Evolutionary conservation across 306 rosid species (phyloP).

Genomic region (Fragaria vesca): DNA sequence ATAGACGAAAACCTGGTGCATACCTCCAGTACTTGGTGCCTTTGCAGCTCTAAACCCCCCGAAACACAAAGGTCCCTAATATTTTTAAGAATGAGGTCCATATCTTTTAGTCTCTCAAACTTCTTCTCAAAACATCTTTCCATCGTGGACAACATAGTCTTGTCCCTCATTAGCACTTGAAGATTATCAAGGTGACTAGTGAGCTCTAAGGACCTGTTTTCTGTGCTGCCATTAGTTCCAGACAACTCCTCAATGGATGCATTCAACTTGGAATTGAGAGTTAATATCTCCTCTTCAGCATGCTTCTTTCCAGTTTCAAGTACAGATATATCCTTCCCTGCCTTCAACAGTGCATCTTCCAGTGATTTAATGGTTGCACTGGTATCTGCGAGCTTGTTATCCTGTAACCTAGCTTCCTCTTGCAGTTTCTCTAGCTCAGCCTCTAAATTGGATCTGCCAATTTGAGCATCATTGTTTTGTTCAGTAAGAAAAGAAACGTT

Average conservation of each 20-base stretch:
- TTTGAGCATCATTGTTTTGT: constrained; percentile 55
- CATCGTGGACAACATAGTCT: constrained; percentile 43
- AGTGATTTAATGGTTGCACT: constrained; percentile 47
- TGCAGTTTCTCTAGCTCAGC: constrained; percentile 64
- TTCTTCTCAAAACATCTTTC: constrained; percentile 63
- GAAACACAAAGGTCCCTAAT: constrained; percentile 43
- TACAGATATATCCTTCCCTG: constrained; percentile 53
- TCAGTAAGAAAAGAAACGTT: constrained; percentile 52
- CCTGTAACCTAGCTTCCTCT: constrained; percentile 57
- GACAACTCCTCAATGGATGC: constrained; percentile 68
- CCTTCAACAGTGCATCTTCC: constrained; percentile 68
- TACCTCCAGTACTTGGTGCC: constrained; percentile 54
- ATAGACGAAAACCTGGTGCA: constrained; percentile 13
- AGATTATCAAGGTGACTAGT: constrained; percentile 61
- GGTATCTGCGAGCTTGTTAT: constrained; percentile 53
- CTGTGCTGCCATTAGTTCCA: constrained; percentile 56
- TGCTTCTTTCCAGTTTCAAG: constrained; percentile 56
- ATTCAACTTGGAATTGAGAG: constrained; percentile 63
- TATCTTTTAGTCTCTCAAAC: constrained; percentile 52
- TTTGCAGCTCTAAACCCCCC: constrained; percentile 45
- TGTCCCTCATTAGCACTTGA: constrained; percentile 61
- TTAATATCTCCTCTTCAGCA: constrained; percentile 67
- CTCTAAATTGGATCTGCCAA: constrained; percentile 55
- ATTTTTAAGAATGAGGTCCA: constrained; percentile 55
- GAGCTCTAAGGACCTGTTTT: constrained; percentile 58